phyloP scores from a whole-genome alignment of 441 rosid species.

The Bruguiera hainesii region DNA sequence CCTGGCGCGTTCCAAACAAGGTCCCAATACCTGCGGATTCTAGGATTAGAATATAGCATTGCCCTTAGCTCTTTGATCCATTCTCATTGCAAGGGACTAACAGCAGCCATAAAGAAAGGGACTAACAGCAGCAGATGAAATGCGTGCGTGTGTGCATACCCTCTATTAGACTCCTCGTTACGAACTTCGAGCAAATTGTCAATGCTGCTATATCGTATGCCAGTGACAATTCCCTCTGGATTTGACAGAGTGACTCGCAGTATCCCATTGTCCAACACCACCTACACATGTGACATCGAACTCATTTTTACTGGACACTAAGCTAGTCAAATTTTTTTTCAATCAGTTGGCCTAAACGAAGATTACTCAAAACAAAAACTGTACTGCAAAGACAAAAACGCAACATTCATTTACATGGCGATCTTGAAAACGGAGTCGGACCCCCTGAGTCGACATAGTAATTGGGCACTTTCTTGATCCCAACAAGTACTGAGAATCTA shows the following conservation, averaged over 20 bases:
- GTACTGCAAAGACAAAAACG: background rate
- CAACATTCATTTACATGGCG: conserved; percentile 46
- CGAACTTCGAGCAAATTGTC: conserved; percentile 94
- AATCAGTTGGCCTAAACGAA: too few species aligned
- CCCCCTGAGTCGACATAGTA: conserved; percentile 49
- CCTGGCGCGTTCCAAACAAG: conserved; percentile 71
- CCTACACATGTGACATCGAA: conserved; percentile 38
- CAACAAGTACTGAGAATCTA: too few species aligned
- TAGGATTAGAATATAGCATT: conserved; percentile 8
- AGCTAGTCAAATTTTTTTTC: too few species aligned
- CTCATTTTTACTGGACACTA: too few species aligned
- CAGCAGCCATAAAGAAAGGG: background rate
- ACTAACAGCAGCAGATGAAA: background rate
- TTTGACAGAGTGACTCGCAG: conserved; percentile 46
- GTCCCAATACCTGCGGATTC: conserved; percentile 77
- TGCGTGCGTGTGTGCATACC: conserved; percentile 29
- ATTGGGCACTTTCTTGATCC: background rate
- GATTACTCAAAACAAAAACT: background rate
- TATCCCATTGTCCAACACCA: conserved; percentile 56
- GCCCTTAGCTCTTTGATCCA: too few species aligned
- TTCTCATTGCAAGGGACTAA: background rate
- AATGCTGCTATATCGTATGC: conserved; percentile 60
- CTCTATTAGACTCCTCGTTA: conserved; percentile 36
- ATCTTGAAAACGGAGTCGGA: conserved; percentile 62
- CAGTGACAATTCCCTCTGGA: conserved; percentile 52